Conservation (phyloP, 305 asterid genomes). For the Fraxinus angustifolia region DNA sequence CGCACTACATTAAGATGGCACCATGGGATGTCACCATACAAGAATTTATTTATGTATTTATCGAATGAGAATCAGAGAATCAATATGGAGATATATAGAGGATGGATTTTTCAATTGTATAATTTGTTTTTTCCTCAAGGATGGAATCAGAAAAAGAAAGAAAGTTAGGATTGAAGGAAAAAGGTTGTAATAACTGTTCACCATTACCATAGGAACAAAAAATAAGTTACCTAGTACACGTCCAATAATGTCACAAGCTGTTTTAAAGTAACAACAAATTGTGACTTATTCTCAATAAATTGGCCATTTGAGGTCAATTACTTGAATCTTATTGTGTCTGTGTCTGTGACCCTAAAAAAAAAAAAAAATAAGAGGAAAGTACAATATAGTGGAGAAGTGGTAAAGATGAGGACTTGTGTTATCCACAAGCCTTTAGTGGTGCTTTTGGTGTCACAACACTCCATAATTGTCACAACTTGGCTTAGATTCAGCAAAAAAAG, state of each 20-base stretch:
- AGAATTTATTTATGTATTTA: neutral
- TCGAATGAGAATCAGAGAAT: conserved; percentile 5
- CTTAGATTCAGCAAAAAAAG: conserved; percentile 21
- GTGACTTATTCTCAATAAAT: neutral
- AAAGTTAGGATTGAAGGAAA: neutral
- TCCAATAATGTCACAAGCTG: neutral
- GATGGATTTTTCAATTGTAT: neutral
- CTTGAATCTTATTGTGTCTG: conserved; percentile 13
- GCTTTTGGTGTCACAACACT: conserved; percentile 4
- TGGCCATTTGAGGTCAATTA: neutral
- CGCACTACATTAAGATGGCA: conserved; percentile 10
- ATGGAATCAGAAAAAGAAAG: neutral
- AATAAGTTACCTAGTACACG: neutral
- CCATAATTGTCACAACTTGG: conserved; percentile 19
- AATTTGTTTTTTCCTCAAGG: neutral
- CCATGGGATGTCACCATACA: conserved; percentile 10
- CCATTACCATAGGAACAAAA: neutral
- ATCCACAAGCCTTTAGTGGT: conserved; percentile 29
- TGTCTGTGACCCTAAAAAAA: neutral
- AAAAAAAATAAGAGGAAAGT: conserved; percentile 18
- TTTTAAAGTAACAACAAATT: neutral
- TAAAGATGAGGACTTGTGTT: conserved; percentile 26
- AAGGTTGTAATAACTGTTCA: neutral
- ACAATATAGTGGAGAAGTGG: neutral
- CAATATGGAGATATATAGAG: conserved; percentile 13